These are phyloP conservation scores for Apocynum venetum DNA, from an alignment of 257 asterid genomes.

Conservation along the genomic window DNA sequence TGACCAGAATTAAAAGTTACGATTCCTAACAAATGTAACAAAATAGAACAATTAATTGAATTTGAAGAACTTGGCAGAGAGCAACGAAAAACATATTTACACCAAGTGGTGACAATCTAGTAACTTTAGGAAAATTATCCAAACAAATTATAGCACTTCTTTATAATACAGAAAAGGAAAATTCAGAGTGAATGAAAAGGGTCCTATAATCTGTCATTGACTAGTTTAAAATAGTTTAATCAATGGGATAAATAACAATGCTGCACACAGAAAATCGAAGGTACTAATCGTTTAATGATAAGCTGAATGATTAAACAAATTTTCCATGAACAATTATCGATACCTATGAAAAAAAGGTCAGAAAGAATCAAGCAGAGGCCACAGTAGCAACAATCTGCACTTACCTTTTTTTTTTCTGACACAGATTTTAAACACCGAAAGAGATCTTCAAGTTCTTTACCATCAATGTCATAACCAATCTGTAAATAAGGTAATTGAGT, in stretches of 20 bases:
- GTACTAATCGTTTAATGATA: background rate
- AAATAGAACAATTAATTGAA: background rate
- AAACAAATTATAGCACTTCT: no score
- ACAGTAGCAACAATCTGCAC: background rate
- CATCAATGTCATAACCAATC: conserved; percentile 92
- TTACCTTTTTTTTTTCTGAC: conserved; percentile 92
- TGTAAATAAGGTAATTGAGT: conserved; percentile 19
- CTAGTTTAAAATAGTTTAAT: background rate
- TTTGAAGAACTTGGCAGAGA: background rate
- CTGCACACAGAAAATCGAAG: background rate
- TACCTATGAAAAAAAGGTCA: background rate
- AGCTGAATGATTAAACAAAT: background rate
- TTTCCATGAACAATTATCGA: background rate
- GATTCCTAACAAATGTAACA: background rate
- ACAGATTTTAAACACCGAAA: conserved; percentile 86
- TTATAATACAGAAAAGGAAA: background rate
- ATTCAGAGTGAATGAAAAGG: background rate
- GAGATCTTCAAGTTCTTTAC: conserved; percentile 81
- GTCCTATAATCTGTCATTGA: background rate
- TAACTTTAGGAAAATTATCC: background rate
- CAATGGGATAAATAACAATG: background rate
- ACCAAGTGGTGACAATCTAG: background rate
- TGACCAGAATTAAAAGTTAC: background rate
- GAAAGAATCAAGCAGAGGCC: background rate
- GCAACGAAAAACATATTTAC: background rate